Percentiles rank a stretch among this genome's conserved stretches.
Evolutionary conservation across 2,329 filamentous ascomycete species (phyloP).

Genomic region (Cladosporium velox): DNA sequence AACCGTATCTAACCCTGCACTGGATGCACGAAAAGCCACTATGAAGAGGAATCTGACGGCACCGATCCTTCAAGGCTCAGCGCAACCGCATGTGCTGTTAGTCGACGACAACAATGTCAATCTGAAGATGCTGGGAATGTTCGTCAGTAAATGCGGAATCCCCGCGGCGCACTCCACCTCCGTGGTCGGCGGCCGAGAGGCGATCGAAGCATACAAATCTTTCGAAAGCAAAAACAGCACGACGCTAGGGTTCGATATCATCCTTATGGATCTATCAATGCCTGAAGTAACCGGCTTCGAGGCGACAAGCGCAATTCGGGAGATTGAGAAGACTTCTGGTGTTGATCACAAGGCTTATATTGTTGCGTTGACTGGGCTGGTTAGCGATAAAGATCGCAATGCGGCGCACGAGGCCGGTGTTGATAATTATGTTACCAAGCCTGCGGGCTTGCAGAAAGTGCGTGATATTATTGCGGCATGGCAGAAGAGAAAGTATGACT

Average conservation of each 20-base stretch:
- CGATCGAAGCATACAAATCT: neutral
- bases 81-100: neutral
- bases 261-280: conserved; percentile 20
- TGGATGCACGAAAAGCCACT: too few species aligned
- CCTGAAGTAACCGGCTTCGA: conserved; percentile 15
- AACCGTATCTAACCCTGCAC: neutral
- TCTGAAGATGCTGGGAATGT: conserved; percentile 15
- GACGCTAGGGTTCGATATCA: conserved; percentile 4
- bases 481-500: neutral
- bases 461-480: neutral
- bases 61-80: neutral
- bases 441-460: neutral
- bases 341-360: neutral
- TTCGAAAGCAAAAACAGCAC: neutral
- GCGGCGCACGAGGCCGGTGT: neutral
- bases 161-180: neutral
- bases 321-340: neutral
- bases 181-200: neutral
- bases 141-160: conserved; percentile 5
- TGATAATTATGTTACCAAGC: neutral
- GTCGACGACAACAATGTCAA: conserved; percentile 21
- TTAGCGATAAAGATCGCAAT: neutral
- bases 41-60: neutral
- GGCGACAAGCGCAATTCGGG: conserved; percentile 1
- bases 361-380: neutral